phyloP scores from a whole-genome alignment of 2,329 filamentous ascomycete species.

The Alternaria rosae region DNA sequence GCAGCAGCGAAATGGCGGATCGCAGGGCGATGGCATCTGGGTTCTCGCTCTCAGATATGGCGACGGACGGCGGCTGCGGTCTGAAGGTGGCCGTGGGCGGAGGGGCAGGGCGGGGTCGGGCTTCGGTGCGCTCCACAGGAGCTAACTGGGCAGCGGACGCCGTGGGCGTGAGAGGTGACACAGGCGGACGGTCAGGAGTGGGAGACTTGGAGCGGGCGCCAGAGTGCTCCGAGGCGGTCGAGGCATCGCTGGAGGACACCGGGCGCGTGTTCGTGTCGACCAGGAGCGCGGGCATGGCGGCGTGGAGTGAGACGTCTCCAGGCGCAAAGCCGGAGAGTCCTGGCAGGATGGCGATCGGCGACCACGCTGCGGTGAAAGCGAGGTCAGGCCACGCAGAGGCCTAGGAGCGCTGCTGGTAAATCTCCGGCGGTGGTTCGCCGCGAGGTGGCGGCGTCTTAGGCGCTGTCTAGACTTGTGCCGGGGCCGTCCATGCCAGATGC shows the following conservation, averaged over 20 bases:
- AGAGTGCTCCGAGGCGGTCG: constrained; percentile 29
- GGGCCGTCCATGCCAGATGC: constrained; percentile 19
- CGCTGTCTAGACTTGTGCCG: constrained; percentile 14
- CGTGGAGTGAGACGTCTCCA: constrained; percentile 30
- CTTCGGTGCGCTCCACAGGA: constrained; percentile 34
- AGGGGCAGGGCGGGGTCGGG: constrained; percentile 35
- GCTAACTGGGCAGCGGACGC: constrained; percentile 46
- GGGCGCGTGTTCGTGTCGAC: constrained; percentile 39
- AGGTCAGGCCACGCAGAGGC: constrained; percentile 18
- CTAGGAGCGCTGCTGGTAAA: constrained; percentile 10
- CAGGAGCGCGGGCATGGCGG: constrained; percentile 50
- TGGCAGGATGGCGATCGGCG: constrained; percentile 21
- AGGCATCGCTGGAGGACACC: constrained; percentile 35
- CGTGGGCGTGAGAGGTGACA: constrained; percentile 52
- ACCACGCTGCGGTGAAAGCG: constrained; percentile 7
- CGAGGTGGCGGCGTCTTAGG: constrained; percentile 19
- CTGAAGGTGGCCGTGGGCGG: constrained; percentile 49
- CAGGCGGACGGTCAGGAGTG: constrained; percentile 48
- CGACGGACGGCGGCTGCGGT: constrained; percentile 52
- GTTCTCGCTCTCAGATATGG: constrained; percentile 65
- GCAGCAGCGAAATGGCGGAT: constrained; percentile 84
- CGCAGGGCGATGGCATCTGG: constrained; percentile 87
- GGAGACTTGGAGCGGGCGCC: constrained; percentile 37
- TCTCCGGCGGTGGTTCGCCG: constrained; percentile 18
- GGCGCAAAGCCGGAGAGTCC: constrained; percentile 26